Evolutionary conservation across 1,284 basidiomycete genomes (phyloP), one percentile per base, ranked within the genome.

Genomic region (Boletus semigastroideus): DNA sequence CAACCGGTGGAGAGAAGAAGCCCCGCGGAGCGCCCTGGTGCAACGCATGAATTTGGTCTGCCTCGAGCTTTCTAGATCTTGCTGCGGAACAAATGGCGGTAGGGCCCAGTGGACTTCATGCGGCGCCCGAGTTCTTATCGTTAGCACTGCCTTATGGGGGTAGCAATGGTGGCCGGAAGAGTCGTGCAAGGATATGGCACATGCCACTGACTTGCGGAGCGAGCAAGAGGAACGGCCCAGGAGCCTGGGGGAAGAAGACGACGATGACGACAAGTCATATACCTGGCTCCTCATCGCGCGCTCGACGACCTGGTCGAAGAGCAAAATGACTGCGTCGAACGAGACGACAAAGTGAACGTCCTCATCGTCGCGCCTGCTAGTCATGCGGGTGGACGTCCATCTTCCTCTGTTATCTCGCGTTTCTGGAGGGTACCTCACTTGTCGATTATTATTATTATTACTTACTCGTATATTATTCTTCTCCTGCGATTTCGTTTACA

Each of bases 61-160:
- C 19, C 50, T 42, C 16, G n/a, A 34, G 10, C 4, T 4, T 4
- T 25, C 41, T n/a, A 13, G 1, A 2, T 2, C n/a, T 31, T 5
- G 5, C 10, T 13, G 16, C 10, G 0, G 34, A 41, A 1, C n/a
- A 46, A 7, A 51, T 46, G 2, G 38, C 38, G 5, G 37, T 64
- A 0, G 51, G 31, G 2, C 25, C 30, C 19, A 10, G 19, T 3
- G 52, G 62, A 11, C 59, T 64, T 11, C 28, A 45, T 7, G 55
- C 54, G 1, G 63, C 63, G 5, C 54, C 63, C 11, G 65, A 67
- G 14, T 57, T 62, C 33, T 45, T 64, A 13, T 43, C 53, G 1
- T 22, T 64, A 0, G 53, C 51, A 37, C 34, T 64, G 33, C 63
- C 63, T 1, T 36, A 55, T 12, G 42, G 41, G 13, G 52, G 30